Base-by-base conservation (phyloP, 768 basidiomycete genomes). In the Tulasnella sp. region DNA sequence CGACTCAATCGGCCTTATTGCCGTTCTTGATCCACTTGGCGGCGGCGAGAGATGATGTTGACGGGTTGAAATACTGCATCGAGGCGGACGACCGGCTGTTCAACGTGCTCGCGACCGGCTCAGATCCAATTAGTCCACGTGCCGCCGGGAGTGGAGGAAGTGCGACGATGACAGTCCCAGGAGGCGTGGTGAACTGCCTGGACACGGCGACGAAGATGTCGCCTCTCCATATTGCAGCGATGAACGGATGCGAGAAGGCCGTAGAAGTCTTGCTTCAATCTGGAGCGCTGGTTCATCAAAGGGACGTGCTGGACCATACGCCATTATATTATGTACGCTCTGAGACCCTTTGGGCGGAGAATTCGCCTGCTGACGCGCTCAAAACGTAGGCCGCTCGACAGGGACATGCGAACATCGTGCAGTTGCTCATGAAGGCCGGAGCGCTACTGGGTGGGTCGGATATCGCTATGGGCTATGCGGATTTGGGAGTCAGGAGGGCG, bases 21-120 rank as follows among this genome's bases (percentile, higher is more conserved):
- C 92, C 92, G 7, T 88, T 89, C 79, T 82, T 94, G 5, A 85
- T 93, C 37, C 91, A 93, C 78, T 84, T 92, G 19, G 91, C 93
- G 12, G 89, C 87, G 0, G 88, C 90, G 7, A 83, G 83, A 72
- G 84, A 93, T 77, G 91, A 94, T 74, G 72, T 84, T 32, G 87
- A 87, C 62, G 84, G 84, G 64, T 79, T 94, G 36, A 79, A 80
- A 29, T 89, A 87, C 77, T 92, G 90, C 77, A 78, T 91, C 26
- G 75, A 72, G 6, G 37, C 69, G 16, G 74, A 72, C 65, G 63
- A 72, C 42, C 63, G 47, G 73, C 73, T 44, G 26, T 65, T 67
- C 67, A 74, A 39, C 19, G 32, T 40, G 63, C 41, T 73, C 17
- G 70, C 52, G 7, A 36, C 41, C 29, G 44, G 37, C 32, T 5